Base-by-base conservation (phyloP, 345 rosid species). In the Arabis hirsuta region DNA sequence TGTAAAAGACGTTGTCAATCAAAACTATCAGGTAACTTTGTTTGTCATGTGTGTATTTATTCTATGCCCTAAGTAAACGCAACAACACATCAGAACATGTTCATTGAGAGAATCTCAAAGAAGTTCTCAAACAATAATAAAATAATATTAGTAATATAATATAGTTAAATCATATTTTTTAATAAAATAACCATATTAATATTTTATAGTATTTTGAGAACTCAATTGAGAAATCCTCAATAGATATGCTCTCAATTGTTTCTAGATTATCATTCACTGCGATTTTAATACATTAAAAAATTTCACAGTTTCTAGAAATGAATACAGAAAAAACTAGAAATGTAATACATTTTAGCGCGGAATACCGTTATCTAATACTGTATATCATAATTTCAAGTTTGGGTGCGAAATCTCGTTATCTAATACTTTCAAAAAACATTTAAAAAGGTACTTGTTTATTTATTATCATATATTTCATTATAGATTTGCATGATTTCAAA, bases 81-180 rank as follows among this genome's bases (percentile, higher is more conserved):
- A 69, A 56, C 47, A 56, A 34, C 38, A 34, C 46, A 39, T 69
- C 9, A 56, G n/a, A n/a, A n/a, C n/a, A n/a, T n/a, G n/a, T n/a
- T 16, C 16, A 16, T 16, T 0, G 16, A 16, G 16, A 0, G 16
- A 0, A 0, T 16, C 16, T 16, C 16, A 16, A 16, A 16, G 16
- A 16, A 16, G 16, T 16, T 16, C 16, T 16, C 16, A 16, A 16
- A 16, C 16, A 16, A 16, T 16, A 16, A 16, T 16, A 16, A 16
- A 16, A 16, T 16, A 16, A 16, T 16, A 16, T 16, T 16, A 16
- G 16, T 16, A 16, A 16, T 16, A 16, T 16, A 16, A 16, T 16
- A 16, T 16, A 16, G 16, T 16, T 16, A 16, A 16, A 16, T 16
- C 16, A 16, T 16, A 16, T 16, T 16, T 16, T 16, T 16, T 16